These are phyloP conservation scores for Pythium sp. DNA, from an alignment of 352 stramenopile genomes.

Conservation along the genomic window DNA sequence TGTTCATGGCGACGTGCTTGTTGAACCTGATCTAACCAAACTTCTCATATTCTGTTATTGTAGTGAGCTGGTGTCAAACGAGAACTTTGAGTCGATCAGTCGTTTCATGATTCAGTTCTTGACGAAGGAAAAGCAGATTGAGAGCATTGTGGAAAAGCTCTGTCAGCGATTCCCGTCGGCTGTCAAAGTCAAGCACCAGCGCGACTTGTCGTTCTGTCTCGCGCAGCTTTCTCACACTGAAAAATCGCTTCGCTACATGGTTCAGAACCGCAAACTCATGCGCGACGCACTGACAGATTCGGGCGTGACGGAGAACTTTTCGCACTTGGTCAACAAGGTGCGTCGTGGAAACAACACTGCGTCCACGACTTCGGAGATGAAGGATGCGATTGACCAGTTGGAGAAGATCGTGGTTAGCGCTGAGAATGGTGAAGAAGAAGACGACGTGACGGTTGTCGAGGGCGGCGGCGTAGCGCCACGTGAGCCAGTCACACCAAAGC, in stretches of 20 bases:
- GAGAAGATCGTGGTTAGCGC: constrained; percentile 51
- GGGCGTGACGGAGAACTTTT: constrained; percentile 90
- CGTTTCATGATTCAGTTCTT: constrained; percentile 97
- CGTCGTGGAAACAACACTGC: constrained; percentile 38
- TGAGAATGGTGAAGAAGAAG: constrained; percentile 56
- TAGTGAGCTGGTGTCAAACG: constrained; percentile 76
- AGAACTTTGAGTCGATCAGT: constrained; percentile 93
- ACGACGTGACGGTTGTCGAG: constrained; percentile 11
- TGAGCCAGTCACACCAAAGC: constrained; percentile 30
- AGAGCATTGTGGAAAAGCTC: constrained; percentile 91
- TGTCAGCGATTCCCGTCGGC: constrained; percentile 91
- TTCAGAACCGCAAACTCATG: constrained; percentile 88
- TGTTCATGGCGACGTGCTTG: neutral
- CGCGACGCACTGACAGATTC: constrained; percentile 91
- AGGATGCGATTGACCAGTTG: constrained; percentile 71
- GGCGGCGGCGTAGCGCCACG: constrained; percentile 1
- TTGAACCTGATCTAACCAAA: neutral
- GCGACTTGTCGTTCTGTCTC: constrained; percentile 95
- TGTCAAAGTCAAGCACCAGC: constrained; percentile 53
- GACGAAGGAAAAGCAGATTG: constrained; percentile 93
- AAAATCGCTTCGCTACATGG: constrained; percentile 91
- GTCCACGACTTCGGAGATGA: constrained; percentile 57
- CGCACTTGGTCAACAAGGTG: constrained; percentile 68
- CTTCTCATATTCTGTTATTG: constrained; percentile 7
- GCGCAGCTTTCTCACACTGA: constrained; percentile 92